Percentiles rank a stretch among this genome's conserved stretches.
Evolutionary conservation across 306 rosid species (phyloP).

Genomic region (Leucaena leucocephala): DNA sequence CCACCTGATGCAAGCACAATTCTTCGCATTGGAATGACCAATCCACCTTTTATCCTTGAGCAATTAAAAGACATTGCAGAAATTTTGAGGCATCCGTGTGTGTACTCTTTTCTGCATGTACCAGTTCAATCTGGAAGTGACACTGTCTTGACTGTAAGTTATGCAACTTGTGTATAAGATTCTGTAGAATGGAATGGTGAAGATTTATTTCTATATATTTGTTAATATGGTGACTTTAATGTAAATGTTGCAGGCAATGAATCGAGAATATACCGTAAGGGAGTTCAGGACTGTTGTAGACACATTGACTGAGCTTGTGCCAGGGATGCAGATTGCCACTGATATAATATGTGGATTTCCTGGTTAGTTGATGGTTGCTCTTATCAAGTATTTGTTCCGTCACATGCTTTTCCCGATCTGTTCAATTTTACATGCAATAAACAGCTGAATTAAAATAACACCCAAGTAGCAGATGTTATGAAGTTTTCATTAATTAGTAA

Average conservation of each 20-base stretch:
- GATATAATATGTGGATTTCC: constrained; percentile 99
- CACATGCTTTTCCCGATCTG: not conserved
- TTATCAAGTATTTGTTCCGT: constrained; percentile 22
- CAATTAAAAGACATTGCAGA: constrained; percentile 92
- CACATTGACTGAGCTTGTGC: constrained; percentile 91
- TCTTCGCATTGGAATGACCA: constrained; percentile 97
- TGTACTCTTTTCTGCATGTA: constrained; percentile 89
- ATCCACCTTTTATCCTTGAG: constrained; percentile 96
- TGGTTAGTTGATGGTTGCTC: constrained; percentile 56
- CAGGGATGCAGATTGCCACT: constrained; percentile 97
- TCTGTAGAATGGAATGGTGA: constrained; percentile 26
- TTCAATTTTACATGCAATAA: constrained; percentile 1
- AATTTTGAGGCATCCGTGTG: constrained; percentile 86
- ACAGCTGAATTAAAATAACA: constrained; percentile 12
- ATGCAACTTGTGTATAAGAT: constrained; percentile 1
- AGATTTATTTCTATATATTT: constrained; percentile 8
- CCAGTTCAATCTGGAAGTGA: constrained; percentile 98
- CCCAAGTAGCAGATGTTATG: constrained; percentile 2
- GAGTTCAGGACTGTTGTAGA: constrained; percentile 98
- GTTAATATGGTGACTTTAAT: constrained; percentile 32
- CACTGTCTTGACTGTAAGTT: constrained; percentile 68
- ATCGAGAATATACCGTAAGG: constrained; percentile 85
- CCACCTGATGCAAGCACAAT: constrained; percentile 85
- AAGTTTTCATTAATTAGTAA: no score
- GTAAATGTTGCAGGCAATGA: constrained; percentile 79